A percentile compares a stretch with the other conserved stretches of the same genome.
These are phyloP conservation scores for Nepenthes mirabilis DNA, from an alignment of 148 eudicot genomes.

Conservation along the genomic window DNA sequence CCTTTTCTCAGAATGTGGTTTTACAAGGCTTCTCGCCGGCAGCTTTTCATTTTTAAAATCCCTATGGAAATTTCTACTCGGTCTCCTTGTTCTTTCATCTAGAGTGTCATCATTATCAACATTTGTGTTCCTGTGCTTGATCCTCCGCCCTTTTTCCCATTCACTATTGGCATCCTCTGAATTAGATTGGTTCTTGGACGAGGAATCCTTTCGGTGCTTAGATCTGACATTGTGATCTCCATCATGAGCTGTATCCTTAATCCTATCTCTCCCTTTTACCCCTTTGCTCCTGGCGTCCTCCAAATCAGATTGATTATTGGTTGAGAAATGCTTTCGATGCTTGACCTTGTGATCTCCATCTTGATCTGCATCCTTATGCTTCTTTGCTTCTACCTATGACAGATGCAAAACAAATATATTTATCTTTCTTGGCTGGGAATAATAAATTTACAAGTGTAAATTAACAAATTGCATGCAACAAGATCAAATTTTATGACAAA, in stretches of 20 bases:
- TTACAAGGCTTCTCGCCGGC: conserved; percentile 8
- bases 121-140: conserved; percentile 20
- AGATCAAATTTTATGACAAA: conserved; percentile 5
- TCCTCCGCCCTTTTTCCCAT: conserved; percentile 23
- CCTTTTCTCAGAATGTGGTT: conserved; percentile 7
- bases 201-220: conserved; percentile 32
- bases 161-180: conserved; percentile 22
- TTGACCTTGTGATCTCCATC: conserved; percentile 15
- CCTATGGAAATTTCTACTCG: conserved; percentile 16
- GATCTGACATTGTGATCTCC: conserved; percentile 9
- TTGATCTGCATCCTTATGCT: conserved; percentile 32
- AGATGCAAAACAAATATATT: background rate
- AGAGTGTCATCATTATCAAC: conserved; percentile 6
- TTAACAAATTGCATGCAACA: background rate
- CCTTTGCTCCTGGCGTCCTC: conserved; percentile 23
- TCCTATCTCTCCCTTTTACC: conserved; percentile 4
- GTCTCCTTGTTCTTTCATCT: conserved; percentile 20
- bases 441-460: too few relatives aligned
- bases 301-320: too few relatives aligned
- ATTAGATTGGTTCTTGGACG: conserved; percentile 30
- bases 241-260: conserved; percentile 27
- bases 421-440: background rate
- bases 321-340: conserved; percentile 38
- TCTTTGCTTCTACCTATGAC: conserved; percentile 58
- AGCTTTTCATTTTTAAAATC: conserved; percentile 19